Evolutionary conservation across 2,329 filamentous ascomycete genomes (phyloP), one percentile per base, ranked within the genome.

Genomic region (Lizonia empirigonia): DNA sequence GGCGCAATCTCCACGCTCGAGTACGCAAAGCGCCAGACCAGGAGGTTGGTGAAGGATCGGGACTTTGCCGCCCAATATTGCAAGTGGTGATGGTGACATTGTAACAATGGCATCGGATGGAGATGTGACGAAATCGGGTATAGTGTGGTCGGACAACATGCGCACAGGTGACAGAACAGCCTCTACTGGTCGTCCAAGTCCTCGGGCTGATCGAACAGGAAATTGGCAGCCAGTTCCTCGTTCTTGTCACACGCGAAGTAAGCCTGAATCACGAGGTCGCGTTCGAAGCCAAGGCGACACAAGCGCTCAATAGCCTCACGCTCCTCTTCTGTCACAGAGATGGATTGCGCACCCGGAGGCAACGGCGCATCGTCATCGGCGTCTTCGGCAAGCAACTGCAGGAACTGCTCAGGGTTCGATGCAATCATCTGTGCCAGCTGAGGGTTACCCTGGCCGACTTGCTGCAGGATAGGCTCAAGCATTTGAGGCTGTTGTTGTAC

Each of bases 191-290:
- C 76, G 50, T 88, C 86, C 27, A 90, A 87, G 38, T 97, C 92
- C 55, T 96, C 91, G 8, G 92, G 92, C 77, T 97, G 91, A 67
- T 99, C 94, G 71, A 99, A 99, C 53, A 99, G 81, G 76, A 97
- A 97, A 77, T 99, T 99, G 59, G 94, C 94, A 0, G 94, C 94
- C 42, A 99, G 82, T 76, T 99, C 94, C 77, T 99, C 94, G 74
- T 99, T 97, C 84, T 97, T 99, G 77, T 99, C 94, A 75, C 94
- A 99, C 26, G 94, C 94, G 72, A 99, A 99, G 78, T 97, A 99
- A 20, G 94, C 94, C 77, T 99, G 93, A 62, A 97, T 96, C 42
- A 94, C 94, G 64, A 91, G 85, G 64, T 97, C 91, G 53, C 92
- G 87, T 65, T 93, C 86, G 73, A 99, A 99, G 27, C 94, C 94